Conservation (phyloP, 2,329 filamentous ascomycete species). For the Trichocomaceae sp. region DNA sequence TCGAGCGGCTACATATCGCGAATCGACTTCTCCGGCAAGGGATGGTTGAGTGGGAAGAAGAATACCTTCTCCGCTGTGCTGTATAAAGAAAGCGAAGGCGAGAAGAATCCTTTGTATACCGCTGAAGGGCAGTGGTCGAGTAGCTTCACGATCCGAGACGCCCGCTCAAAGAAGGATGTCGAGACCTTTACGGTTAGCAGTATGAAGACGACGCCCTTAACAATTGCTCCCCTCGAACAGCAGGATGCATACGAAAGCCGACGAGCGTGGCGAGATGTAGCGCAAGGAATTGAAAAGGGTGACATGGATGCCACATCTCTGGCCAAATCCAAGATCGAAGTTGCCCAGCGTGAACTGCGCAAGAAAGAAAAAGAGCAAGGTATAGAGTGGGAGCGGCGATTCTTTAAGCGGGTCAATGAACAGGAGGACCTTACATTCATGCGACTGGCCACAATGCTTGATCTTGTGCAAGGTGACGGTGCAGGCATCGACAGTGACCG, state of each 20-base stretch:
- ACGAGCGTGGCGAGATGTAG: conserved; percentile 81
- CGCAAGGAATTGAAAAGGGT: conserved; percentile 68
- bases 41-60: conserved; percentile 94
- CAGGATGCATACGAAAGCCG: conserved; percentile 86
- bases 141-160: conserved; percentile 68
- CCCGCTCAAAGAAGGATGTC: conserved; percentile 47
- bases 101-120: conserved; percentile 66
- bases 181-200: conserved; percentile 57
- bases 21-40: conserved; percentile 88
- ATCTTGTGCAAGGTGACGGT: conserved; percentile 36
- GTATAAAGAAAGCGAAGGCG: conserved; percentile 61
- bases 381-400: conserved; percentile 71
- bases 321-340: conserved; percentile 87
- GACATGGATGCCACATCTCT: conserved; percentile 73
- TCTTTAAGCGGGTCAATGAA: conserved; percentile 55
- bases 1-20: conserved; percentile 80
- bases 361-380: conserved; percentile 68
- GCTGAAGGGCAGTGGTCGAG: conserved; percentile 87
- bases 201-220: conserved; percentile 58
- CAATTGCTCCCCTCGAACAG: conserved; percentile 63
- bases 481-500: conserved; percentile 52
- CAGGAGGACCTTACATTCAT: conserved; percentile 35
- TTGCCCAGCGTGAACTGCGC: conserved; percentile 71
- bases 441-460: conserved; percentile 37
- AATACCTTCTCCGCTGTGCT: conserved; percentile 76